Conservation (phyloP, 164 flowering plant genomes). For the Vitis rotundifolia region DNA sequence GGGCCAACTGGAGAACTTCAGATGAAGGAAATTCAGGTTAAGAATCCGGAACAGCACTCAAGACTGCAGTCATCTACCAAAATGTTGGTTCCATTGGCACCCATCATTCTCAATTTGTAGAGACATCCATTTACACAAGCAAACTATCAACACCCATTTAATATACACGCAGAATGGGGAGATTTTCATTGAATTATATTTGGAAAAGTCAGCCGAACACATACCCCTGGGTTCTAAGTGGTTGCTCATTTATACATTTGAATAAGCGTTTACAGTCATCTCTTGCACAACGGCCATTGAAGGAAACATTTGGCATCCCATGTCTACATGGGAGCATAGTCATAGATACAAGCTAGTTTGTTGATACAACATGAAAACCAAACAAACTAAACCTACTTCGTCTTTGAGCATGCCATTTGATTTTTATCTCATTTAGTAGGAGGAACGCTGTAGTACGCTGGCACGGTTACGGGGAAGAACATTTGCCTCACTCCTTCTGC, state of each 20-base stretch:
- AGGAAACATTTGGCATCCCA: not conserved
- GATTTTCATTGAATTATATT: no score
- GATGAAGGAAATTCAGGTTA: not conserved
- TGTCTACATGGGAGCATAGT: not conserved
- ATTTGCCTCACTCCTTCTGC: constrained; percentile 85
- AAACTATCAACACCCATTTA: no score
- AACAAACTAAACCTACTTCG: not conserved
- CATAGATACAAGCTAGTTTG: not conserved
- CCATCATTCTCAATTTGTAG: not conserved
- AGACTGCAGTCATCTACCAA: not conserved
- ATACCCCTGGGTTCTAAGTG: not conserved
- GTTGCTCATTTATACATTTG: not conserved
- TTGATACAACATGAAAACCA: not conserved
- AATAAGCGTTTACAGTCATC: not conserved
- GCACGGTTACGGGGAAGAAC: constrained; percentile 72
- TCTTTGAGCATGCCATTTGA: not conserved
- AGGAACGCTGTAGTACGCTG: constrained; percentile 64
- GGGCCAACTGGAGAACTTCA: no score
- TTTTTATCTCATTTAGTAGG: constrained; percentile 22
- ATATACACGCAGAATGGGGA: no score
- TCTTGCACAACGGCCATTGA: not conserved
- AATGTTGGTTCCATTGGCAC: not conserved
- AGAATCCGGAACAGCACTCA: not conserved
- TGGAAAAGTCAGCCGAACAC: not conserved
- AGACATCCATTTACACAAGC: not conserved